phyloP scores from a whole-genome alignment of 1,284 basidiomycete species.

The Earliella scabrosa region DNA sequence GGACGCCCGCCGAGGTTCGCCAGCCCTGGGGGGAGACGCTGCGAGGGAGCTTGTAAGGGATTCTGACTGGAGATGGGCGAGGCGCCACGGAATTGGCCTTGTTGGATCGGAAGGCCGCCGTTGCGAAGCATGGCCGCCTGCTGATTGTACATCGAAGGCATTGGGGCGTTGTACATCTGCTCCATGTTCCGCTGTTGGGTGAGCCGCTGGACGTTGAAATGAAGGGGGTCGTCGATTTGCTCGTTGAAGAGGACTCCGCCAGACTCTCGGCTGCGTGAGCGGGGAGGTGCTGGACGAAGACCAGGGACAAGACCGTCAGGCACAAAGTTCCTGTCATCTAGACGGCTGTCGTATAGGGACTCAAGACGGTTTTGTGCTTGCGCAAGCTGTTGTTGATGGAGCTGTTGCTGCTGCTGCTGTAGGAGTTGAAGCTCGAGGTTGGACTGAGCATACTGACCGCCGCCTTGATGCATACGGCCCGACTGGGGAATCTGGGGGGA shows the following conservation, averaged over 20 bases:
- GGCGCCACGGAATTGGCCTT: slow-evolving; percentile 68
- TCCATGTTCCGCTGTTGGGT: slow-evolving; percentile 58
- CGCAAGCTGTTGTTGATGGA: slow-evolving; percentile 46
- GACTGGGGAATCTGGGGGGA: slow-evolving; percentile 32
- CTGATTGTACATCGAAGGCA: slow-evolving; percentile 55
- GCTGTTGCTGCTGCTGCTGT: slow-evolving; percentile 50
- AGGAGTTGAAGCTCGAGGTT: slow-evolving; percentile 35
- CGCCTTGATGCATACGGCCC: slow-evolving; percentile 30
- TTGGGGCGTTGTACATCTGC: slow-evolving; percentile 57
- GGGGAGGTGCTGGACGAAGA: slow-evolving; percentile 63
- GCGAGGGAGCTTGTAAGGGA: slow-evolving; percentile 45
- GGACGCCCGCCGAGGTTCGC: slow-evolving; percentile 82
- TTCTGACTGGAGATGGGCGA: slow-evolving; percentile 61
- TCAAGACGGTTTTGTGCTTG: slow-evolving; percentile 54
- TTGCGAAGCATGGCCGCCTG: slow-evolving; percentile 52
- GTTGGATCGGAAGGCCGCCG: slow-evolving; percentile 60
- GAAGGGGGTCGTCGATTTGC: slow-evolving; percentile 61
- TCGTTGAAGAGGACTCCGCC: slow-evolving; percentile 59
- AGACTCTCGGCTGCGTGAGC: slow-evolving; percentile 59
- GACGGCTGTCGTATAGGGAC: slow-evolving; percentile 68
- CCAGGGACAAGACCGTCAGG: slow-evolving; percentile 86
- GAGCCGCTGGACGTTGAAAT: slow-evolving; percentile 60
- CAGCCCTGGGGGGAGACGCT: slow-evolving; percentile 78
- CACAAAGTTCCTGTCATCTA: slow-evolving; percentile 77
- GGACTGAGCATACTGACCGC: slow-evolving; percentile 34